A percentile compares a stretch with the other conserved stretches of the same genome.
These are phyloP conservation scores for Sarocladium strictum DNA, from an alignment of 2,329 filamentous ascomycete species.

Conservation along the genomic window DNA sequence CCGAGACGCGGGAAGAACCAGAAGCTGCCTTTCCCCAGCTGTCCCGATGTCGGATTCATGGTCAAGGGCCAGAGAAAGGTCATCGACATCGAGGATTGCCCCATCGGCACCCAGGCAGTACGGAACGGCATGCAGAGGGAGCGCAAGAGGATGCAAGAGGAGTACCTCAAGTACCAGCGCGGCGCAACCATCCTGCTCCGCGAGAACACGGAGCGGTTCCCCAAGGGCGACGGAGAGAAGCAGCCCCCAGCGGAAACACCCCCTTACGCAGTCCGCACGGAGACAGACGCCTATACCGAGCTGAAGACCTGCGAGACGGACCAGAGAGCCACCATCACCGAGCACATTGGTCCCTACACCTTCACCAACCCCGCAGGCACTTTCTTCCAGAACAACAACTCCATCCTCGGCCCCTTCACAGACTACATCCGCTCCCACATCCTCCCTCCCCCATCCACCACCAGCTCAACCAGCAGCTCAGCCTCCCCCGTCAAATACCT, in stretches of 20 bases:
- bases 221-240: slow-evolving; percentile 35
- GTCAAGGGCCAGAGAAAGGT: slow-evolving; percentile 73
- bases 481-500: slow-evolving; percentile 64
- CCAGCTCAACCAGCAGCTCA: neutral
- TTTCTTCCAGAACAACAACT: slow-evolving; percentile 99
- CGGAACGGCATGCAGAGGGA: slow-evolving; percentile 73
- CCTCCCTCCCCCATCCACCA: slow-evolving; percentile 41
- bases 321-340: slow-evolving; percentile 72
- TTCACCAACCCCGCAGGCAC: slow-evolving; percentile 90
- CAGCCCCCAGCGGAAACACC: slow-evolving; percentile 21
- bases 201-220: slow-evolving; percentile 69
- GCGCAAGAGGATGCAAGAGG: slow-evolving; percentile 65
- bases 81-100: slow-evolving; percentile 95
- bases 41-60: slow-evolving; percentile 87
- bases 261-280: slow-evolving; percentile 38
- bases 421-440: slow-evolving; percentile 79
- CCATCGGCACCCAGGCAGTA: slow-evolving; percentile 85
- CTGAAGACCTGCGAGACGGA: slow-evolving; percentile 87
- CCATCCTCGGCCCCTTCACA: slow-evolving; percentile 82
- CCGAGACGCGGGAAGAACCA: slow-evolving; percentile 36
- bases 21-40: slow-evolving; percentile 44
- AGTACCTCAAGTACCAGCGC: slow-evolving; percentile 65
- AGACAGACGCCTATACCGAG: slow-evolving; percentile 57
- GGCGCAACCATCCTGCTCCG: slow-evolving; percentile 86
- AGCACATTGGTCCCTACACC: slow-evolving; percentile 78